Evolutionary conservation across 2,329 filamentous ascomycete species (phyloP).

Genomic region (Fusarium austroafricanum): DNA sequence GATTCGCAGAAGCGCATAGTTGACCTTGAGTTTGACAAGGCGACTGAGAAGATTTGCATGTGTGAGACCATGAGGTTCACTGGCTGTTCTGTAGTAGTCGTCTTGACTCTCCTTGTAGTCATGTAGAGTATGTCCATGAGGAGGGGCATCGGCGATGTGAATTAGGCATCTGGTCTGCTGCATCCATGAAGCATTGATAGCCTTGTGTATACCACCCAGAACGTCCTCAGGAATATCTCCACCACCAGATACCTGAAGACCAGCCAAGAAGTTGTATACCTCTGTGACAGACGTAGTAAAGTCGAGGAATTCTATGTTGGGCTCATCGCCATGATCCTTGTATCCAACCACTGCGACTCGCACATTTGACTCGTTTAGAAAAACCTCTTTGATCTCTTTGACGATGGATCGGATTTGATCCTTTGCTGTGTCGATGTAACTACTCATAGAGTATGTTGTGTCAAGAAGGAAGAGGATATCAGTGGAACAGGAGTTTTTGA

Average conservation of each 20-base stretch:
- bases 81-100: constrained; percentile 3
- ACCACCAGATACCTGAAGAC: constrained; percentile 41
- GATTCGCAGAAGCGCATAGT: constrained; percentile 24
- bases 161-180: constrained; percentile 48
- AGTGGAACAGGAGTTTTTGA: constrained; percentile 50
- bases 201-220: constrained; percentile 49
- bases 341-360: constrained; percentile 53
- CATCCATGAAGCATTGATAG: constrained; percentile 49
- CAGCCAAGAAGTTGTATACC: constrained; percentile 8
- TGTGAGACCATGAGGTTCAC: not conserved
- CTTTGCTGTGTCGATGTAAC: constrained; percentile 51
- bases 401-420: constrained; percentile 42
- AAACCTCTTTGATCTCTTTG: constrained; percentile 48
- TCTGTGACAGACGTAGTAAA: constrained; percentile 9
- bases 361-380: constrained; percentile 51
- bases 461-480: constrained; percentile 55
- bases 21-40: constrained; percentile 7
- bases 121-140: constrained; percentile 21
- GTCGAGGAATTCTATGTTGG: constrained; percentile 22
- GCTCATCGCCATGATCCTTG: constrained; percentile 49
- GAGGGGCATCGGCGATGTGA: constrained; percentile 31
- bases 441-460: constrained; percentile 51
- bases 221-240: constrained; percentile 53
- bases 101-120: not conserved
- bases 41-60: not conserved